phyloP scores from a whole-genome alignment of 768 basidiomycete species.

The Mycena alexandri region DNA sequence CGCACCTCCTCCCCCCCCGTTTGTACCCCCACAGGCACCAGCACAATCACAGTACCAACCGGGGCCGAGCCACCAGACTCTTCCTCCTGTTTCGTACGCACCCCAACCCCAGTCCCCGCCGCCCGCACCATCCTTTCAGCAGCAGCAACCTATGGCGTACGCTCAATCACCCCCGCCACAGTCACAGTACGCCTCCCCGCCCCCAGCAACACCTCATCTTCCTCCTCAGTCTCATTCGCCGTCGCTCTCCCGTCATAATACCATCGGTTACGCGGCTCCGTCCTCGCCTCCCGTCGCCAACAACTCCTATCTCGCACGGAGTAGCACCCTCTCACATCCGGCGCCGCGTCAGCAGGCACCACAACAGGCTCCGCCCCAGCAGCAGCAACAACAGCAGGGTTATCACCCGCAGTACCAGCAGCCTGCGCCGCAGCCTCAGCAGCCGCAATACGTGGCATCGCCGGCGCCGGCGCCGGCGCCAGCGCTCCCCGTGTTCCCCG shows the following conservation, averaged over 20 bases:
- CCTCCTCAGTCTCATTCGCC: constrained; percentile 31
- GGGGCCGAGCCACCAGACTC: constrained; percentile 36
- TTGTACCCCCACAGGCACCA: constrained; percentile 27
- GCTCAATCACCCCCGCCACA: constrained; percentile 44
- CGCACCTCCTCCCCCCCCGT: constrained; percentile 37
- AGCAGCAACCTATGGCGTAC: constrained; percentile 36
- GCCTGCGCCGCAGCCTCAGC: constrained; percentile 43
- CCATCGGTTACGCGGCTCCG: constrained; percentile 39
- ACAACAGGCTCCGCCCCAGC: constrained; percentile 21
- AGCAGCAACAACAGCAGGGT: constrained; percentile 37
- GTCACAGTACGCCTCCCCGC: constrained; percentile 36
- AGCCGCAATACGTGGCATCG: constrained; percentile 42
- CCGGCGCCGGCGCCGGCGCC: constrained; percentile 48
- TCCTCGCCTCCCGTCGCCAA: constrained; percentile 31
- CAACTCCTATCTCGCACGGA: constrained; percentile 32
- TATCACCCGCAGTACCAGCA: constrained; percentile 43
- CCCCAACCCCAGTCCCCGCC: constrained; percentile 41
- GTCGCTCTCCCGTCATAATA: constrained; percentile 43
- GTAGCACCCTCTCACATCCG: constrained; percentile 37
- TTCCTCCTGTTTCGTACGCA: constrained; percentile 43
- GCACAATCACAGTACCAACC: constrained; percentile 45
- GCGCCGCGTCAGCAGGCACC: constrained; percentile 34
- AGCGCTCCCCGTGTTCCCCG: constrained; percentile 72
- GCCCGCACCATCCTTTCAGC: constrained; percentile 37
- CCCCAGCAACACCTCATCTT: constrained; percentile 19